Evolutionary conservation across 257 asterid species (phyloP), one percentile per base, ranked within the genome.

Genomic region (Solanum acaule): DNA sequence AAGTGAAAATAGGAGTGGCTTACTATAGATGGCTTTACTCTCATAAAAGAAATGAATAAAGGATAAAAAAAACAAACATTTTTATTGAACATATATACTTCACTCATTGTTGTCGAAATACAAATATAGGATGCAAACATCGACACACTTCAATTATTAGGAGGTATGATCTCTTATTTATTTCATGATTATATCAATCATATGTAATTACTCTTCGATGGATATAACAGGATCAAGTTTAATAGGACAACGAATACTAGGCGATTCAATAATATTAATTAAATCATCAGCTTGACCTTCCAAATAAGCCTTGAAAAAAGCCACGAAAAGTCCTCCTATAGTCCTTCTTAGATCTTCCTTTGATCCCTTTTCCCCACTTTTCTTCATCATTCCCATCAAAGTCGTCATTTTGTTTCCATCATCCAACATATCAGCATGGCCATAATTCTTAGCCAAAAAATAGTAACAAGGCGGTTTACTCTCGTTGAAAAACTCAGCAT

Each of bases 291-390:
- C 63, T 33, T 92, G 90, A 37, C 88, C 93, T 23, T 82, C 92
- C 96, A 95, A 91, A 87, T 94, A 94, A 89, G 94, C 96, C 86
- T 94, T 87, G 63, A 95, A 90, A 87, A 94, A 95, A n/a, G 97
- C 94, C 86, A 94, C 98, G 2, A 94, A 91, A 84, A 94, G 89
- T 82, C 98, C 98, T 46, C 93, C 98, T 16, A 92, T 91, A 10
- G 93, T 93, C 79, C 93, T 93, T 71, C 97, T 94, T 95, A 94
- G 91, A 89, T 88, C 75, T 34, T 89, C 91, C 83, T 90, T 94
- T 0, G 90, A 87, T 13, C 91, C 93, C 85, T 88, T 84, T 70
- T 2, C 27, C 12, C 97, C 95, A 23, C 90, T 91, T 91, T 89
- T 93, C 87, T 94, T 92, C 84, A 90, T 88, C 49, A 89, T 85